Conservation (phyloP, 768 basidiomycete genomes). For the Clathrus columnatus region DNA sequence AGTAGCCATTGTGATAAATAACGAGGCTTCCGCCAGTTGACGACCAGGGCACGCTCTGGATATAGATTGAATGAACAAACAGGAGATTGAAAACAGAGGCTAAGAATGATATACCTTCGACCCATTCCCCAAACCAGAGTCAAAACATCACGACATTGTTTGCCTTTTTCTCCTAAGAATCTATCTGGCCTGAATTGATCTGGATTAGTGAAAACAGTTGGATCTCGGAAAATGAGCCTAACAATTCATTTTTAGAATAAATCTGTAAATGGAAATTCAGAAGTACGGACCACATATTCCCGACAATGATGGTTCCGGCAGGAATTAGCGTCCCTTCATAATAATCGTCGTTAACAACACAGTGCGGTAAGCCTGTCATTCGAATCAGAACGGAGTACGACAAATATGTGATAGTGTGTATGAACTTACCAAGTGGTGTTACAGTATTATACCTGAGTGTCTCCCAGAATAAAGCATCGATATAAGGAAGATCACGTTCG, state of each 20-base stretch:
- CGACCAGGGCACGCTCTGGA: constrained; percentile 18
- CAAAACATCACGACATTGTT: neutral
- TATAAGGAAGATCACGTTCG: constrained; percentile 7
- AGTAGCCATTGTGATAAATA: constrained; percentile 16
- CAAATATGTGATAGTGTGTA: neutral
- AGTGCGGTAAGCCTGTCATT: constrained; percentile 5
- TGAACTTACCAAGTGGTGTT: constrained; percentile 1
- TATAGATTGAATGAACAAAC: constrained; percentile 15
- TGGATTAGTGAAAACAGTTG: constrained; percentile 12
- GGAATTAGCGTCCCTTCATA: constrained; percentile 5
- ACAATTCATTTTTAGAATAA: neutral
- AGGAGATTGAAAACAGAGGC: neutral
- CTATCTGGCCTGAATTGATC: constrained; percentile 19
- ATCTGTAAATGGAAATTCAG: neutral
- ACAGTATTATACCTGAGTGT: constrained; percentile 19
- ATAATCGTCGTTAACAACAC: constrained; percentile 3
- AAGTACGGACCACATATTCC: constrained; percentile 6
- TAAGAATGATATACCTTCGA: neutral
- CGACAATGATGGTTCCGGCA: neutral
- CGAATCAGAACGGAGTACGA: neutral
- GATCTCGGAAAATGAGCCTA: constrained; percentile 2
- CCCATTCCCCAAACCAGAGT: constrained; percentile 4
- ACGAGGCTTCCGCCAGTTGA: constrained; percentile 12
- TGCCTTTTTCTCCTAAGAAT: constrained; percentile 10
- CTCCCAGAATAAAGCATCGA: constrained; percentile 27